Percentiles rank a stretch among this genome's conserved stretches.
Conservation (phyloP, 2,329 filamentous ascomycete species). For the Teratosphaeria destructans region DNA sequence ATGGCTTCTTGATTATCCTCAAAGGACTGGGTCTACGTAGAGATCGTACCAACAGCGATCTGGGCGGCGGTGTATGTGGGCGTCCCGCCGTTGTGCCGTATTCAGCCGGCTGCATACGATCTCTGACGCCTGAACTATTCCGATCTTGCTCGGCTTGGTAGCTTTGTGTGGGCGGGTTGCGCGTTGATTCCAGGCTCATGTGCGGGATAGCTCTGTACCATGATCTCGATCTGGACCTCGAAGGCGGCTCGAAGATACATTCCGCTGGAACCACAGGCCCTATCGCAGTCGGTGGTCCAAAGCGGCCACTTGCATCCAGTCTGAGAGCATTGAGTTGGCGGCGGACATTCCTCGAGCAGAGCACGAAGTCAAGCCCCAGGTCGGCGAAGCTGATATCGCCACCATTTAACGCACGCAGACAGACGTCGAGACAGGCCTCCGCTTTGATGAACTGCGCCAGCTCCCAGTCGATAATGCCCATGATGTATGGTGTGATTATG, state of each 20-base stretch:
- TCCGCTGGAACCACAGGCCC: conserved; percentile 15
- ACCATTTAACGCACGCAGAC: conserved; percentile 8
- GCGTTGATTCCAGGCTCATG: not conserved
- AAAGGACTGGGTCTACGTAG: not conserved
- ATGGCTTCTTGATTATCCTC: not conserved
- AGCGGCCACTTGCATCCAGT: not conserved
- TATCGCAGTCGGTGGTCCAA: conserved; percentile 3
- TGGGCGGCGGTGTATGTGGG: not conserved
- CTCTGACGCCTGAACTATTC: not conserved
- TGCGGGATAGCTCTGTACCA: not conserved
- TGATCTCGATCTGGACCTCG: not conserved
- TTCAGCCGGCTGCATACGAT: not conserved
- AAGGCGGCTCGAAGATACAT: conserved; percentile 17
- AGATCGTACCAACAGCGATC: not conserved
- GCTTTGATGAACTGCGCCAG: conserved; percentile 11
- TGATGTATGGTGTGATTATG: conserved; percentile 18
- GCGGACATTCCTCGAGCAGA: conserved; percentile 4
- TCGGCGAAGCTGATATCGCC: conserved; percentile 6
- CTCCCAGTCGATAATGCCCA: conserved; percentile 20
- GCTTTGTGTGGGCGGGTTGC: not conserved
- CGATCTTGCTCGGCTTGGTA: not conserved
- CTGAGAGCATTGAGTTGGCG: not conserved
- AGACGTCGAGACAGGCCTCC: conserved; percentile 14
- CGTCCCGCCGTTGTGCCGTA: not conserved
- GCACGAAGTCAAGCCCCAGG: conserved; percentile 13